Evolutionary conservation across 2,329 filamentous ascomycete genomes (phyloP).

Genomic region (Pseudonectria buxi): DNA sequence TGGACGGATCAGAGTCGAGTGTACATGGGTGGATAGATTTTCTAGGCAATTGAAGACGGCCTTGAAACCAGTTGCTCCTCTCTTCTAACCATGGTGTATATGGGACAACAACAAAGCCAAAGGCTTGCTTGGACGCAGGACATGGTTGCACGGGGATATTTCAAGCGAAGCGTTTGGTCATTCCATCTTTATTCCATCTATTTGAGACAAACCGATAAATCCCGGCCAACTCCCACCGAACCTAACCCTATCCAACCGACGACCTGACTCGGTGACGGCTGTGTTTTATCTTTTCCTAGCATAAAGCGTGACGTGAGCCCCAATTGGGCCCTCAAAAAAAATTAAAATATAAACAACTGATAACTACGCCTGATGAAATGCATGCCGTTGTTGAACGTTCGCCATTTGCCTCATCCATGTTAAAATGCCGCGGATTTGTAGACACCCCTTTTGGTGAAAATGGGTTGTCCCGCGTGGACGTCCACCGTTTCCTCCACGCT

Average conservation of each 20-base stretch:
- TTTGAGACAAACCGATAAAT: conserved; percentile 12
- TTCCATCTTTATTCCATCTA: conserved; percentile 3
- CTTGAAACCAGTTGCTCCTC: not conserved
- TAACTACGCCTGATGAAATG: conserved; percentile 26
- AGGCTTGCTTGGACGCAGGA: not conserved
- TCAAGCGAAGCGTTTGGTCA: conserved; percentile 1
- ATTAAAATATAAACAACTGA: conserved; percentile 17
- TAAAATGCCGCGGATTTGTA: conserved; percentile 16
- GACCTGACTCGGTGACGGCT: not conserved
- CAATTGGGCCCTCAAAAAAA: conserved; percentile 1
- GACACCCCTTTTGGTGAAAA: conserved; percentile 10
- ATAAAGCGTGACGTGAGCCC: no score
- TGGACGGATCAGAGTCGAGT: not conserved
- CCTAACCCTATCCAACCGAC: conserved; percentile 13
- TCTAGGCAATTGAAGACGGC: conserved; percentile 4
- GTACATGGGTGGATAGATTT: conserved; percentile 1
- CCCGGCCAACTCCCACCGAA: conserved; percentile 20
- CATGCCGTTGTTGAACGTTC: conserved; percentile 25
- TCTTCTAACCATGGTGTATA: not conserved
- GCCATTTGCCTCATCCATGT: conserved; percentile 26
- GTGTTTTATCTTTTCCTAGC: no score
- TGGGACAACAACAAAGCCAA: not conserved
- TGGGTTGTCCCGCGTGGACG: conserved; percentile 3
- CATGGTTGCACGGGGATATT: not conserved
- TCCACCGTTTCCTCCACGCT: not conserved